Conservation (phyloP, 2,329 filamentous ascomycete species). For the Pseudocercospora crystallina region DNA sequence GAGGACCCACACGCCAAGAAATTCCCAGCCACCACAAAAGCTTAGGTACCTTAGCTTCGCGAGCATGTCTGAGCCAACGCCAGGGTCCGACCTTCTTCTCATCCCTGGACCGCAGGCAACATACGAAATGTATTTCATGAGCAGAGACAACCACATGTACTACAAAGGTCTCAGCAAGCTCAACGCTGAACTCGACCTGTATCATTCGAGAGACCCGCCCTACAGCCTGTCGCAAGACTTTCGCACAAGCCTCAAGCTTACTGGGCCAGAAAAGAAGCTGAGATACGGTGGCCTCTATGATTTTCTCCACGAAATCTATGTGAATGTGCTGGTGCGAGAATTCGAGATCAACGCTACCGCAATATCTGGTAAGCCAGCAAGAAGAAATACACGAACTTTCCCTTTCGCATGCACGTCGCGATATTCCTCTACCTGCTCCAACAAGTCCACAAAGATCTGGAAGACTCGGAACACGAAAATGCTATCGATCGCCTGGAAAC, state of each 20-base stretch:
- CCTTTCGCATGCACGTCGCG: neutral
- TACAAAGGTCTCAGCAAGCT: neutral
- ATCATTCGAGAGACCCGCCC: neutral
- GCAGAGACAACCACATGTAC: neutral
- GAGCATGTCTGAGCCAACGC: too few species aligned
- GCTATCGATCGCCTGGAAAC: neutral
- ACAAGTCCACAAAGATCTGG: neutral
- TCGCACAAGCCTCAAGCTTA: too few species aligned
- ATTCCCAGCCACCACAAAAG: too few species aligned
- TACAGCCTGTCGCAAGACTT: too few species aligned
- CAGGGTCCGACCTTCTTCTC: too few species aligned
- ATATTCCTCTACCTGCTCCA: neutral
- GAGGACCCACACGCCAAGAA: too few species aligned
- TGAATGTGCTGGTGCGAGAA: neutral
- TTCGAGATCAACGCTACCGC: neutral
- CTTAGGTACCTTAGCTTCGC: too few species aligned
- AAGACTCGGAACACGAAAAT: neutral
- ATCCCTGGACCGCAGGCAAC: too few species aligned
- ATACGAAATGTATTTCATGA: neutral
- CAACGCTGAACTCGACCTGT: neutral
- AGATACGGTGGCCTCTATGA: neutral
- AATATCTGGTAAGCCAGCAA: neutral
- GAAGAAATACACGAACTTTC: neutral
- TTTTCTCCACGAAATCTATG: neutral
- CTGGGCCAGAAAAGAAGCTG: too few species aligned